A percentile compares a stretch with the other conserved stretches of the same genome.
Evolutionary conservation across 805 yeast species (phyloP).

Genomic region (Ogataea henricii): DNA sequence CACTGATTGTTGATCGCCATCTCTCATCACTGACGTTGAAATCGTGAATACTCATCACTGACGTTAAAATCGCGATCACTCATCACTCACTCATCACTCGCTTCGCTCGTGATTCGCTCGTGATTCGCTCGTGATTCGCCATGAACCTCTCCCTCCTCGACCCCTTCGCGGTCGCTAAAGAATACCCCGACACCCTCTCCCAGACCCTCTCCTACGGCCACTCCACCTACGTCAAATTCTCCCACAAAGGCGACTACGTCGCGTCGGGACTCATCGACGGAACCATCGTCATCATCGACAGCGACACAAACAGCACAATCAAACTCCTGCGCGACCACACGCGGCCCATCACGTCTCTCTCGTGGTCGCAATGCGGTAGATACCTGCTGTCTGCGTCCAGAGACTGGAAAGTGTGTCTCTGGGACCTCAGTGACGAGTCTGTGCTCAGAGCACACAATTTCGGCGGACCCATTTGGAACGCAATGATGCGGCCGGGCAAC

Average conservation of each 20-base stretch:
- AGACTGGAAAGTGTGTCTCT: slow-evolving; percentile 79
- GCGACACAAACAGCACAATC: slow-evolving; percentile 64
- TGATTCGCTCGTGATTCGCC: too few relatives aligned
- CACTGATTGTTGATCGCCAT: too few relatives aligned
- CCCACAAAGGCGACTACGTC: slow-evolving; percentile 76
- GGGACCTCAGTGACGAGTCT: slow-evolving; percentile 62
- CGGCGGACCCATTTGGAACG: slow-evolving; percentile 75
- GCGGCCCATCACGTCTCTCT: slow-evolving; percentile 67
- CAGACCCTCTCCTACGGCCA: slow-evolving; percentile 68
- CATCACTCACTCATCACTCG: too few relatives aligned
- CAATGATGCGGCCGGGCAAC: slow-evolving; percentile 54
- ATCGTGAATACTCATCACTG: too few relatives aligned
- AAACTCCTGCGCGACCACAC: slow-evolving; percentile 64
- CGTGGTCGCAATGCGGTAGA: slow-evolving; percentile 76
- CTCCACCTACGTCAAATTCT: slow-evolving; percentile 68
- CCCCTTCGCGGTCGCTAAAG: slow-evolving; percentile 89
- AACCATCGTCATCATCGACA: slow-evolving; percentile 68
- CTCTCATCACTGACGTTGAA: too few relatives aligned
- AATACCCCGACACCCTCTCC: slow-evolving; percentile 83
- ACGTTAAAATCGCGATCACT: too few relatives aligned
- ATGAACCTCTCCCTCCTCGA: slow-evolving; percentile 86
- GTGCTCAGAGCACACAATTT: slow-evolving; percentile 50
- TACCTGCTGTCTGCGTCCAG: slow-evolving; percentile 70
- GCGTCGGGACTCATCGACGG: slow-evolving; percentile 83
- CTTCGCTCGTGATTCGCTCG: too few relatives aligned